Evolutionary conservation across 257 asterid species (phyloP).

Genomic region (Capsicum pubescens): DNA sequence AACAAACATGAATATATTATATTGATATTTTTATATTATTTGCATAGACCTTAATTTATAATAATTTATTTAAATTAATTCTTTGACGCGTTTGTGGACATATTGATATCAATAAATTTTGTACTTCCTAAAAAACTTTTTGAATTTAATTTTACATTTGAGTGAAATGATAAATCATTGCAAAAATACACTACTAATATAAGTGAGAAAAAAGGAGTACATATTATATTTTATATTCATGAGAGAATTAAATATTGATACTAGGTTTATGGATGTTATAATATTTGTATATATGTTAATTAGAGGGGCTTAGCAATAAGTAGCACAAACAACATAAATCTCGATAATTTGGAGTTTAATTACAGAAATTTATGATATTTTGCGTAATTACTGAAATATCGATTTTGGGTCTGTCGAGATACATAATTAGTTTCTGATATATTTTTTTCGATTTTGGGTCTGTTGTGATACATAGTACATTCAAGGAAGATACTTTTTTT

Average conservation of each 20-base stretch:
- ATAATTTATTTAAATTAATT: not conserved
- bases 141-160: not conserved
- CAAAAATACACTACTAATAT: not conserved
- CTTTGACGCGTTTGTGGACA: not conserved
- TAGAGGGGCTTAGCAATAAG: not conserved
- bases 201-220: not conserved
- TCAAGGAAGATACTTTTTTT: no score
- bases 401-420: no score
- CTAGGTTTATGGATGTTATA: not conserved
- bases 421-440: no score
- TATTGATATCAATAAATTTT: not conserved
- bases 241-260: not conserved
- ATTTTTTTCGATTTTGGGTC: no score
- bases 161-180: not conserved
- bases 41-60: not conserved
- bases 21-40: not conserved
- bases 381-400: no score
- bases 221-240: not conserved
- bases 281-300: not conserved
- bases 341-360: no score
- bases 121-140: not conserved
- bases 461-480: no score
- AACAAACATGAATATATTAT: slow-evolving; percentile 8
- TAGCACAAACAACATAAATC: no score
- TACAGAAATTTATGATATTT: no score